Percentiles rank a stretch among this genome's conserved stretches.
Conservation (phyloP, 495 filamentous ascomycete species). For the Podospora comata region DNA sequence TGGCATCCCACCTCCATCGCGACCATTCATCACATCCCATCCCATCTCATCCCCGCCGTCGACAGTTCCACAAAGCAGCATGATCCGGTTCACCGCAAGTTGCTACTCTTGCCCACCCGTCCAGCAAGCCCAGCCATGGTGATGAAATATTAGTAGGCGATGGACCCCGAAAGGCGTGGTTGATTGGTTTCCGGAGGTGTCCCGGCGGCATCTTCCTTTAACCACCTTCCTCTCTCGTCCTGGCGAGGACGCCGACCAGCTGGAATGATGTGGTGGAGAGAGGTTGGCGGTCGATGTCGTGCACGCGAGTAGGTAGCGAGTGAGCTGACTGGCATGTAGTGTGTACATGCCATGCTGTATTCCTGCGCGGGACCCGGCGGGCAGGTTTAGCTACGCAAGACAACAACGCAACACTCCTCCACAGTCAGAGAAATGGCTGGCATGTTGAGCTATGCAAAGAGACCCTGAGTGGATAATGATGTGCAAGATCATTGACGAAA, state of each 20-base stretch:
- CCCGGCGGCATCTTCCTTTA: slow-evolving; percentile 7
- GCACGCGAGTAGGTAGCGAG: not conserved
- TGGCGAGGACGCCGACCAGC: slow-evolving; percentile 14
- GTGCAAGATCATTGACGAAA: not conserved
- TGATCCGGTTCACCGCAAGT: not conserved
- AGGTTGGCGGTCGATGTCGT: not conserved
- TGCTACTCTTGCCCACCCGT: not conserved
- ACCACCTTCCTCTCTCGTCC: slow-evolving; percentile 33
- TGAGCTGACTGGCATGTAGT: not conserved
- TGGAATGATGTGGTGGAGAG: not conserved
- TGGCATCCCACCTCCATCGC: not conserved
- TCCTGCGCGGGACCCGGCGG: not conserved
- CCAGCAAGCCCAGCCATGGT: slow-evolving; percentile 1
- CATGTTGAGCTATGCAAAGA: not conserved
- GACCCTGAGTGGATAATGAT: not conserved
- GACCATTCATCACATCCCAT: not conserved
- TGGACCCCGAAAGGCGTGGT: slow-evolving; percentile 8
- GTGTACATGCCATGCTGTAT: not conserved
- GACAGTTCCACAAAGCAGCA: slow-evolving; percentile 2
- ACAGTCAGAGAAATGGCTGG: not conserved
- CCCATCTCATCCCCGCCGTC: slow-evolving; percentile 1
- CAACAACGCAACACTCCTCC: not conserved
- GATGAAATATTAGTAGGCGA: slow-evolving; percentile 6
- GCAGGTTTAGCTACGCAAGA: not conserved
- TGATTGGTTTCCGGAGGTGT: not conserved